phyloP scores from a whole-genome alignment of 129 eudicot genomes.

The Ambrosia artemisiifolia region DNA sequence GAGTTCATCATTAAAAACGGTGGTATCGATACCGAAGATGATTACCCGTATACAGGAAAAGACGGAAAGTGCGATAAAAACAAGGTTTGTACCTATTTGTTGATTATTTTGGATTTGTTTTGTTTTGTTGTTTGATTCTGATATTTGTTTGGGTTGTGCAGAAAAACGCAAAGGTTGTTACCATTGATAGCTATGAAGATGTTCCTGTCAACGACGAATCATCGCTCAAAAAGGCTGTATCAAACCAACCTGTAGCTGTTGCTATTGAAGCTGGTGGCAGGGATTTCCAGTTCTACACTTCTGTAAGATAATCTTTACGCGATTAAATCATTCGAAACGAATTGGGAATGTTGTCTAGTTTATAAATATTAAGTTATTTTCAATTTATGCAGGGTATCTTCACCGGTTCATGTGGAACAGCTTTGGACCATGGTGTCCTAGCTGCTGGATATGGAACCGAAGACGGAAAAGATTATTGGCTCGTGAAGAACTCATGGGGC shows the following conservation, averaged over 20 bases:
- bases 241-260: conserved; percentile 75
- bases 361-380: background rate
- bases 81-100: conserved; percentile 39
- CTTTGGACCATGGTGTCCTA: conserved; percentile 68
- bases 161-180: conserved; percentile 77
- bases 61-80: conserved; percentile 50
- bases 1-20: conserved; percentile 10
- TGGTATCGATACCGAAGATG: conserved; percentile 5
- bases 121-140: background rate
- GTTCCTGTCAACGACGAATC: conserved; percentile 66
- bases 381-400: conserved; percentile 55
- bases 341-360: too few species aligned
- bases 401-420: conserved; percentile 67
- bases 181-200: conserved; percentile 68
- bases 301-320: conserved; percentile 38
- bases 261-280: conserved; percentile 96
- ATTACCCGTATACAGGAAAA: background rate
- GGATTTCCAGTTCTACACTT: conserved; percentile 71
- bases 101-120: background rate
- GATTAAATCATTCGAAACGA: background rate
- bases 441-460: conserved; percentile 73
- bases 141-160: conserved; percentile 16
- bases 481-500: conserved; percentile 86
- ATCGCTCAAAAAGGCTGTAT: conserved; percentile 68
- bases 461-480: conserved; percentile 63